A percentile compares a stretch with the other conserved stretches of the same genome.
Conservation (phyloP, 306 rosid species). For the Acacia melanoxylon region DNA sequence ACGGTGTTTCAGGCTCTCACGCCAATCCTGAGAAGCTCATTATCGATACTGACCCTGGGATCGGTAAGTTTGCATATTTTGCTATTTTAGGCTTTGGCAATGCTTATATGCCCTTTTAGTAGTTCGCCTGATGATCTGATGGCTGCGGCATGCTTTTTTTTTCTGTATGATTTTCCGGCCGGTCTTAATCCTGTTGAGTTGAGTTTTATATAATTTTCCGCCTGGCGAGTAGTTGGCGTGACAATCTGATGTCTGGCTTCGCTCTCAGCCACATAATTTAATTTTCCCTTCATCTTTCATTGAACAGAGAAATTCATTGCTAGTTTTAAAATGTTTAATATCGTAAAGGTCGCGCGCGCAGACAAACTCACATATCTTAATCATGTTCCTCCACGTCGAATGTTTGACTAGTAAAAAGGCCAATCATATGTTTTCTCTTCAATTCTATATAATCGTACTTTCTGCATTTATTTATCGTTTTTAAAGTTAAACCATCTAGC, state of each 20-base stretch:
- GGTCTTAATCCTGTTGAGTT: not conserved
- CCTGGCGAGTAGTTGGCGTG: not conserved
- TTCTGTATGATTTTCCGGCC: not conserved
- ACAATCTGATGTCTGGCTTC: not conserved
- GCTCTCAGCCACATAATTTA: not conserved
- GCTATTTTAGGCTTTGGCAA: not conserved
- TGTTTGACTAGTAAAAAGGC: not conserved
- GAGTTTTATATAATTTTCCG: not conserved
- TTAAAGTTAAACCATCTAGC: not conserved
- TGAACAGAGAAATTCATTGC: not conserved
- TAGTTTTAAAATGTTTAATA: not conserved
- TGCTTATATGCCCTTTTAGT: not conserved
- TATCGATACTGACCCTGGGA: constrained; percentile 98
- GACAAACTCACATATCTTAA: not conserved
- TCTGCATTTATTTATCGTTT: not conserved
- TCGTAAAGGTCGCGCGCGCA: not conserved
- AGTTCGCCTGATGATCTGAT: not conserved
- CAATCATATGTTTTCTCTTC: not conserved
- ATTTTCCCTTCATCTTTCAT: not conserved
- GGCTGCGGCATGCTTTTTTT: not conserved
- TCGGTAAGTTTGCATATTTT: constrained; percentile 51
- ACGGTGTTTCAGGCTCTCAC: constrained; percentile 16
- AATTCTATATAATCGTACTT: not conserved
- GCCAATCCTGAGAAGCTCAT: constrained; percentile 62
- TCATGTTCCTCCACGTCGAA: not conserved